Evolutionary conservation across 225 moss, liverwort and hornwort species (phyloP), one percentile per base, ranked within the genome.

Genomic region (Thuidium tamariscinum): DNA sequence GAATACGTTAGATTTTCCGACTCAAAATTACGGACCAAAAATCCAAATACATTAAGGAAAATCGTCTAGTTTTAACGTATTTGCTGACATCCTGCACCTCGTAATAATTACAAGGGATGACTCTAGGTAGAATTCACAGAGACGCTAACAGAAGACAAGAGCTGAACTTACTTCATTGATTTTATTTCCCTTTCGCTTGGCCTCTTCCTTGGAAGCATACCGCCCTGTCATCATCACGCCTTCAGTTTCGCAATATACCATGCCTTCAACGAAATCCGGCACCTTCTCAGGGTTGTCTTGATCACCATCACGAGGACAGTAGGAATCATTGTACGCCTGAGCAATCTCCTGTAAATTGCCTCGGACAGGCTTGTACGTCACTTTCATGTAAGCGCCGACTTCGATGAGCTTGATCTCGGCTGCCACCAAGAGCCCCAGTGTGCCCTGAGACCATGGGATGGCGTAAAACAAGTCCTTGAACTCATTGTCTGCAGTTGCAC

Each of bases 401-500:
- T 92, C 88, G 44, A 99, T 95, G 62, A 99, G 91, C 91, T 99
- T 99, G 72, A 99, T 97, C 71, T 96, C 99, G 4, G 95, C 95
- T 30, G 99, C 97, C 60, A 99, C 99, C 34, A 99, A 88, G 16
- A 99, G 84, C 22, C 99, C 99, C 42, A 99, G 87, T 6, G 99
- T 99, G 77, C 99, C 99, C 85, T 99, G 99, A 7, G 99, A 99
- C 99, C 99, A 99, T 11, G 99, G 99, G 46, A 99, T 93, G 42
- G 90, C 97, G 87, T 99, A 97, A 81, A 87, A 99, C 68, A 99
- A 87, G 83, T 99, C 99, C 42, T 88, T 89, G 73, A 88, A 97
- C 83, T 99, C 97, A 56, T 99, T 99, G 82, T 99, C 93, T 15
- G 95, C 91, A 27, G 97, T 99, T 37, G 92, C 97, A 46, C 92